Evolutionary conservation across 345 rosid species (phyloP).

Genomic region (Bruguiera sexangula): DNA sequence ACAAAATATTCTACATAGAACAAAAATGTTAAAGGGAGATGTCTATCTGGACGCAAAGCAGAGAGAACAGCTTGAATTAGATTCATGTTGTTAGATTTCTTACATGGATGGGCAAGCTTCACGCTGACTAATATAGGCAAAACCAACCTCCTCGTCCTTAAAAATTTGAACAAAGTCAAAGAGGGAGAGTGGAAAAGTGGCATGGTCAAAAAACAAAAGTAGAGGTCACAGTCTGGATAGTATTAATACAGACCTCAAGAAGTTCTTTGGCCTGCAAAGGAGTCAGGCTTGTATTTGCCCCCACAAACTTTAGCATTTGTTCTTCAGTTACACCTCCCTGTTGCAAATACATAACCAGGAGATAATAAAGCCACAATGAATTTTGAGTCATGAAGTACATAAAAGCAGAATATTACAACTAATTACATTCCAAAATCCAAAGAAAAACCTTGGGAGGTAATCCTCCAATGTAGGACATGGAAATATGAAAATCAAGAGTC

Average conservation of each 20-base stretch:
- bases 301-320: slow-evolving; percentile 94
- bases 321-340: slow-evolving; percentile 96
- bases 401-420: slow-evolving; percentile 11
- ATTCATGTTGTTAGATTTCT: slow-evolving; percentile 26
- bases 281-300: slow-evolving; percentile 79
- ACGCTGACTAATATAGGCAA: slow-evolving; percentile 85
- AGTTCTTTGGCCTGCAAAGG: slow-evolving; percentile 68
- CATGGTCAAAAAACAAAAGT: not conserved
- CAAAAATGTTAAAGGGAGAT: not conserved
- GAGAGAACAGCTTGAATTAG: slow-evolving; percentile 17
- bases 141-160: slow-evolving; percentile 85
- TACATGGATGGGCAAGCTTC: slow-evolving; percentile 92
- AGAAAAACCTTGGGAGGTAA: slow-evolving; percentile 10
- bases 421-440: slow-evolving; percentile 8
- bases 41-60: slow-evolving; percentile 4
- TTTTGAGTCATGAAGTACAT: not conserved
- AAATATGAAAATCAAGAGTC: slow-evolving; percentile 1
- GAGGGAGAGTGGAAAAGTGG: slow-evolving; percentile 1
- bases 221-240: not conserved
- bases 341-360: slow-evolving; percentile 19
- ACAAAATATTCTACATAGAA: too few species aligned
- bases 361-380: slow-evolving; percentile 10
- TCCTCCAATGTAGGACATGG: slow-evolving; percentile 7
- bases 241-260: slow-evolving; percentile 62
- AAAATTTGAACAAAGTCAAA: slow-evolving; percentile 17